phyloP scores from a whole-genome alignment of 2,329 filamentous ascomycete species.

The Sporothrix pallida region DNA sequence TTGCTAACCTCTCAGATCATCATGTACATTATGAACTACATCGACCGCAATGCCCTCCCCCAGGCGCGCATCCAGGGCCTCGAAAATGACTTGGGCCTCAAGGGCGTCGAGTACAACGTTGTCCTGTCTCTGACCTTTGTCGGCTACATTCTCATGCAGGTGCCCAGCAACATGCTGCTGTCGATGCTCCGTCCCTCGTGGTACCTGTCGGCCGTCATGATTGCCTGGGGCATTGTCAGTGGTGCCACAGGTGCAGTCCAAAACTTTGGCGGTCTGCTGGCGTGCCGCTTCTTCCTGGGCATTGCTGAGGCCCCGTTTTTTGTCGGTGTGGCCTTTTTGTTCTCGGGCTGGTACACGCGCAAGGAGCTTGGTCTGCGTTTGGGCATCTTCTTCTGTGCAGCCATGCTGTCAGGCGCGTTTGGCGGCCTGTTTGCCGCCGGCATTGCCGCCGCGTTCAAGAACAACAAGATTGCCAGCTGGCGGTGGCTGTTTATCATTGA shows the following conservation, averaged over 20 bases:
- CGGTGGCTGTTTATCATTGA: constrained; percentile 65
- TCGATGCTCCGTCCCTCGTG: constrained; percentile 52
- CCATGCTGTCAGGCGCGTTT: constrained; percentile 65
- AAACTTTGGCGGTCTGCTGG: constrained; percentile 33
- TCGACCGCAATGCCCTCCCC: constrained; percentile 49
- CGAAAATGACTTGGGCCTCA: constrained; percentile 50
- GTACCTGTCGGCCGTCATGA: constrained; percentile 45
- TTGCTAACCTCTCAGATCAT: constrained; percentile 41
- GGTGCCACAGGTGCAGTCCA: constrained; percentile 35
- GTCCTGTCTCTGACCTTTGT: constrained; percentile 46
- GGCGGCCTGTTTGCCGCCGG: constrained; percentile 64
- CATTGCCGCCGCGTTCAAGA: constrained; percentile 64
- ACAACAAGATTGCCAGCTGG: constrained; percentile 62
- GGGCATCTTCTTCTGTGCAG: constrained; percentile 64
- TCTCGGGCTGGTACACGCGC: constrained; percentile 71
- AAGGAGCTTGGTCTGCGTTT: constrained; percentile 61
- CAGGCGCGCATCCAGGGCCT: constrained; percentile 52
- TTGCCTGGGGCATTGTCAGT: constrained; percentile 42
- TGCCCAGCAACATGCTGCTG: constrained; percentile 55
- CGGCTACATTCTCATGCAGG: constrained; percentile 42
- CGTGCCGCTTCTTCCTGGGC: constrained; percentile 30
- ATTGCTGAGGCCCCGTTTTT: constrained; percentile 28
- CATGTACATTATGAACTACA: constrained; percentile 68
- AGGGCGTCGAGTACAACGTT: constrained; percentile 49
- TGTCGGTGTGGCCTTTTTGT: constrained; percentile 43